A percentile compares a stretch with the other conserved stretches of the same genome.
These are phyloP conservation scores for Quercus lobata DNA, from an alignment of 331 rosid species.

Conservation along the genomic window DNA sequence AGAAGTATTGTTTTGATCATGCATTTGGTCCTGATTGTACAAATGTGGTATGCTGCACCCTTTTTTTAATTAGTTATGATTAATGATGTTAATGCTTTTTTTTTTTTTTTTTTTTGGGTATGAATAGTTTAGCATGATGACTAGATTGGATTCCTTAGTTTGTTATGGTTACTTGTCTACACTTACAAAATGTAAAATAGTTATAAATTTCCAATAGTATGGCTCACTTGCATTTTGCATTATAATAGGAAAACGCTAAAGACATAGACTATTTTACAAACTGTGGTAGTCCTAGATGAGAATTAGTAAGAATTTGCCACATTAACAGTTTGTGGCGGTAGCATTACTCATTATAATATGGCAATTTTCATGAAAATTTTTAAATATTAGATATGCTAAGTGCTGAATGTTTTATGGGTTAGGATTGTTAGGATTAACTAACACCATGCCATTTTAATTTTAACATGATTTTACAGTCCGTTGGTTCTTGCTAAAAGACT, in stretches of 20 bases:
- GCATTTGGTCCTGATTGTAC: slow-evolving; percentile 49
- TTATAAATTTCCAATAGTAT: not conserved
- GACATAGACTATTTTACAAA: too few species aligned
- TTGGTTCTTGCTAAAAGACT: not conserved
- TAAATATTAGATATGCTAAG: not conserved
- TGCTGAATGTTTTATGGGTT: not conserved
- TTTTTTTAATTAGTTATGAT: not conserved
- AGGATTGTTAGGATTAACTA: not conserved
- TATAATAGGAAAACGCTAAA: not conserved
- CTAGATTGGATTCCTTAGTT: not conserved
- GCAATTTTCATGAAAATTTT: not conserved
- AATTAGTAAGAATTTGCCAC: too few species aligned
- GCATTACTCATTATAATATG: not conserved
- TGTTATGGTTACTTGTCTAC: not conserved
- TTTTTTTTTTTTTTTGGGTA: too few species aligned
- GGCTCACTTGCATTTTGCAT: not conserved
- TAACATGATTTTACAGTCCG: not conserved
- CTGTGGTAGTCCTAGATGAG: too few species aligned
- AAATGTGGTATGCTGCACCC: slow-evolving; percentile 33
- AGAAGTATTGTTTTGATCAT: slow-evolving; percentile 54
- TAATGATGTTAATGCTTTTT: not conserved
- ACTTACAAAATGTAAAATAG: not conserved
- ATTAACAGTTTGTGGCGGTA: too few species aligned
- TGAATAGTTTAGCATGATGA: not conserved
- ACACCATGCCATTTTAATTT: too few species aligned